Evolutionary conservation across 768 basidiomycete genomes (phyloP).

Genomic region (Russula earlei): DNA sequence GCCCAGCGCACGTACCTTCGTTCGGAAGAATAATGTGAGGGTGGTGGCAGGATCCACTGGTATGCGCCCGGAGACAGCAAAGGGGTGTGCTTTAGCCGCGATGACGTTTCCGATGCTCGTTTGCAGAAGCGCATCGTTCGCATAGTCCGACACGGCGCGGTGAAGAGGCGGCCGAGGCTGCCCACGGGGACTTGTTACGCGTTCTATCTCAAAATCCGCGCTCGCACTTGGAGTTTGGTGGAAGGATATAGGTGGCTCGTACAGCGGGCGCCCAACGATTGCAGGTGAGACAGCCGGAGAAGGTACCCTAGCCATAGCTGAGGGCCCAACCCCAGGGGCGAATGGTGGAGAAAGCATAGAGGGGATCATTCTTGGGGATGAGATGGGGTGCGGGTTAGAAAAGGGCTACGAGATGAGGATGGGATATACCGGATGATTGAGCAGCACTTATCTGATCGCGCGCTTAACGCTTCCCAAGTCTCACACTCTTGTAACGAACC

Average conservation of each 20-base stretch:
- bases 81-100: conserved; percentile 49
- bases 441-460: conserved; percentile 12
- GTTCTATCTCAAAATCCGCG: conserved; percentile 58
- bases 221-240: conserved; percentile 34
- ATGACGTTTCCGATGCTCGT: conserved; percentile 48
- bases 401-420: background rate
- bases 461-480: background rate
- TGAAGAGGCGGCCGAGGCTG: conserved; percentile 17
- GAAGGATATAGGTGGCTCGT: conserved; percentile 25
- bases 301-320: conserved; percentile 4
- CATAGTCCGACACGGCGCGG: conserved; percentile 34
- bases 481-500: background rate
- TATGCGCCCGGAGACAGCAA: conserved; percentile 58
- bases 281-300: conserved; percentile 19
- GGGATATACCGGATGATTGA: conserved; percentile 7
- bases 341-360: conserved; percentile 7
- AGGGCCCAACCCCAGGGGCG: background rate
- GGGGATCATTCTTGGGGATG: conserved; percentile 15
- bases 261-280: conserved; percentile 7
- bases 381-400: conserved; percentile 7
- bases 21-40: conserved; percentile 67
- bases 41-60: conserved; percentile 58
- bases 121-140: conserved; percentile 45
- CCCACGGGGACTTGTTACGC: conserved; percentile 20
- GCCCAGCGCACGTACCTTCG: conserved; percentile 53